Percentiles rank a stretch among this genome's conserved stretches.
Evolutionary conservation across 208 protist genomes (phyloP).

Genomic region (Wallacemonas sp.): DNA sequence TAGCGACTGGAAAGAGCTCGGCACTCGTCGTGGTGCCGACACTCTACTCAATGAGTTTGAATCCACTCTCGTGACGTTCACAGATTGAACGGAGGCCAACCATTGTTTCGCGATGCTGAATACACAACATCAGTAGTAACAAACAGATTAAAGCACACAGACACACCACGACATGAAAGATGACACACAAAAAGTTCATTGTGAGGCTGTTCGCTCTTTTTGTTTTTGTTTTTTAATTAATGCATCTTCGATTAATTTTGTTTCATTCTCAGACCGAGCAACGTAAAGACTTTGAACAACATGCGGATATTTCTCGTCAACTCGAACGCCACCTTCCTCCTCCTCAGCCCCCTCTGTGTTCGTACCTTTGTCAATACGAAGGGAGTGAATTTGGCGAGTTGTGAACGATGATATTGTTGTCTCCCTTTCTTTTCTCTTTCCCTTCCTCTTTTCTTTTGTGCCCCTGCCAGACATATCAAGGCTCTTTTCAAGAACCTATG

Average conservation of each 20-base stretch:
- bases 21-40: conserved; percentile 36
- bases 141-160: neutral
- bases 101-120: no score
- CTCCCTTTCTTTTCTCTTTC: no score
- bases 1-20: conserved; percentile 49
- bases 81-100: neutral
- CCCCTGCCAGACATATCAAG: no score
- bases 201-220: neutral
- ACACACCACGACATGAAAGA: neutral
- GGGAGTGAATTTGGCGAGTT: no score
- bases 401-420: no score
- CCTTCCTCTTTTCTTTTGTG: no score
- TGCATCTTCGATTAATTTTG: neutral
- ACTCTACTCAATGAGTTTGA: conserved; percentile 57
- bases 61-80: conserved; percentile 35
- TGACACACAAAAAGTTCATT: neutral
- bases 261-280: conserved; percentile 2
- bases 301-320: no score
- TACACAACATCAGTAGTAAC: neutral
- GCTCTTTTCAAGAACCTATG: no score
- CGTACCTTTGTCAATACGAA: no score
- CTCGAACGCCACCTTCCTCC: no score
- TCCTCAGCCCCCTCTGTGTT: no score
- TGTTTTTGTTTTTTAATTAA: neutral
- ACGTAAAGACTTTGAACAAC: conserved; percentile 4